Base-by-base conservation (phyloP, 805 yeast species). In the Schwanniomyces yamadae region DNA sequence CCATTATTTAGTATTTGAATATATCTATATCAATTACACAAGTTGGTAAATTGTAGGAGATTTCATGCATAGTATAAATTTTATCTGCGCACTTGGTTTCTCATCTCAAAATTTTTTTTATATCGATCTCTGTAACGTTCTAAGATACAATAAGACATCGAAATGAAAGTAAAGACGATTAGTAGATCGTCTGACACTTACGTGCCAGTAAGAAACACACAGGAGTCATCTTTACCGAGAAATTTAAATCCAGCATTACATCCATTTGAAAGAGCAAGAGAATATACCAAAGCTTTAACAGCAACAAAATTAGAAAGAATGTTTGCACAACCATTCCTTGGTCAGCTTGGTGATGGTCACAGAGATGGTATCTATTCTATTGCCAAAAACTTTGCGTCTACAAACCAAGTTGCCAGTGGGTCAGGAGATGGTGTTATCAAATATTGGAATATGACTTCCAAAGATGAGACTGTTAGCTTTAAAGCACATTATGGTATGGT, bases 321-420 rank as follows among this genome's bases (percentile, higher is more conserved):
- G 85, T 93, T 93, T 74, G 98, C 99, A 0, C 90, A 90, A 55
- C 99, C 99, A 2, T 93, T 93, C 61, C 73, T 95, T 14, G 96
- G 95, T 1, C 98, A 93, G 56, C 64, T 93, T 23, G 99, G 99
- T 3, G 75, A 78, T 42, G 99, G 99, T 6, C 99, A 95, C 55
- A 69, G 91, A 39, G 99, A 93, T 57, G 98, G 97, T 40, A 88
- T 93, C 10, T 91, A 93, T 60, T 69, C 82, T 12, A 75, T 93
- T 31, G 95, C 96, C 5, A 84, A 83, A 59, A 84, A 90, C 60
- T 79, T 79, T 55, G 63, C 73, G 28, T 68, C 76, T 29, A 71
- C 89, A 33, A 84, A 80, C 51, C 81, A 80, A 53, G 62, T 91
- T 19, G 97, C 97, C 2, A 78, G 93, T 7, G 97, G 96, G 7